Evolutionary conservation across 306 rosid genomes (phyloP).

Genomic region (Bauhinia variegata): DNA sequence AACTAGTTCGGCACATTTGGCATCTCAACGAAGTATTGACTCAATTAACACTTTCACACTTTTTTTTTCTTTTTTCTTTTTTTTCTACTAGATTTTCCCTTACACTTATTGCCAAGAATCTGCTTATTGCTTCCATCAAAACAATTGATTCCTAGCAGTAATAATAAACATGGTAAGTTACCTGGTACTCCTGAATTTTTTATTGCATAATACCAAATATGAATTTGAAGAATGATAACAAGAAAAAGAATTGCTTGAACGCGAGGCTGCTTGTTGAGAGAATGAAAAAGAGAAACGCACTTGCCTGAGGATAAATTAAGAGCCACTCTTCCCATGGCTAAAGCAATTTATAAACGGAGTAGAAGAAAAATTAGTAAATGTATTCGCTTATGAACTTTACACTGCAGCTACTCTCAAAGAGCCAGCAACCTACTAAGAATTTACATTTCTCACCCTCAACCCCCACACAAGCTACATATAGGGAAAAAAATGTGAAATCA

Average conservation of each 20-base stretch:
- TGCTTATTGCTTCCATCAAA: too few species aligned
- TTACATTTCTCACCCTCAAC: constrained; percentile 88
- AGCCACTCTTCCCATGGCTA: constrained; percentile 34
- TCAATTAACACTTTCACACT: too few species aligned
- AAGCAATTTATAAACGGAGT: constrained; percentile 41
- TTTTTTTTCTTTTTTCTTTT: too few species aligned
- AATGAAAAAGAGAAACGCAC: background rate
- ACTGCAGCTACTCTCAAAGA: constrained; percentile 67
- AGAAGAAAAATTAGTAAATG: constrained; percentile 52
- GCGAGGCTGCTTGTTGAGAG: background rate
- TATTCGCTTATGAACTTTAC: constrained; percentile 73
- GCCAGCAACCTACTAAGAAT: constrained; percentile 75
- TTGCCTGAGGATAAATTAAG: constrained; percentile 17
- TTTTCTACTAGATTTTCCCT: too few species aligned
- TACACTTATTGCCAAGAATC: too few species aligned
- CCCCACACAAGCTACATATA: constrained; percentile 77
- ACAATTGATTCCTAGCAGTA: too few species aligned
- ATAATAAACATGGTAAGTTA: background rate
- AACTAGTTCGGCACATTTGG: too few species aligned
- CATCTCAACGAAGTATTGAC: too few species aligned
- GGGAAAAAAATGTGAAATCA: constrained; percentile 70
- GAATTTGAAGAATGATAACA: too few species aligned
- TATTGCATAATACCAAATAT: too few species aligned
- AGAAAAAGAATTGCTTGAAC: too few species aligned
- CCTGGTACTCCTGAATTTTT: too few species aligned